Conservation (phyloP, 345 rosid species). For the Raphanus sativus region DNA sequence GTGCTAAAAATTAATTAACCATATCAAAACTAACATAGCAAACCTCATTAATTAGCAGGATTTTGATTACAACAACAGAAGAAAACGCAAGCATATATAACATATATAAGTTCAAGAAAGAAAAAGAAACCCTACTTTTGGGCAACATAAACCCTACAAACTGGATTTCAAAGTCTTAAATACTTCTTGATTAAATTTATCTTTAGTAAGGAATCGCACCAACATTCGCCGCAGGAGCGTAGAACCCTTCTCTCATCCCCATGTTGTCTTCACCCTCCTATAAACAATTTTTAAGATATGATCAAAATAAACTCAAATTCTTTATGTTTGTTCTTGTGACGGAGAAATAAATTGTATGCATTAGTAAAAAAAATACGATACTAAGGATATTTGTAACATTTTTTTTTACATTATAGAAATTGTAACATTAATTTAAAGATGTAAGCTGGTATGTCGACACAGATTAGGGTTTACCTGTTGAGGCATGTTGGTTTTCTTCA, state of each 20-base stretch:
- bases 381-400: background rate
- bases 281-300: background rate
- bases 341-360: background rate
- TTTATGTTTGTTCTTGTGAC: background rate
- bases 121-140: constrained; percentile 26
- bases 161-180: constrained; percentile 6
- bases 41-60: constrained; percentile 31
- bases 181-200: constrained; percentile 12
- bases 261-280: constrained; percentile 83
- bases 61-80: constrained; percentile 35
- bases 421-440: background rate
- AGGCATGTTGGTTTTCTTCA: constrained; percentile 73
- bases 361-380: background rate
- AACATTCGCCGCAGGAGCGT: constrained; percentile 64
- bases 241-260: constrained; percentile 75
- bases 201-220: constrained; percentile 66
- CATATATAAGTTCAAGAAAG: constrained; percentile 32
- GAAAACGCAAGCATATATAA: constrained; percentile 19
- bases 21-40: constrained; percentile 5
- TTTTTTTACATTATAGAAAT: background rate
- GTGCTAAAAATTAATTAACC: background rate
- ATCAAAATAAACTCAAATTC: background rate
- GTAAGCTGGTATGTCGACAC: constrained; percentile 19
- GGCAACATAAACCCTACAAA: constrained; percentile 7
- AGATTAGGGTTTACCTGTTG: constrained; percentile 65